Evolutionary conservation across 176 grass and related monocot genomes (phyloP), one percentile per base, ranked within the genome.

Genomic region (Zizania latifolia): DNA sequence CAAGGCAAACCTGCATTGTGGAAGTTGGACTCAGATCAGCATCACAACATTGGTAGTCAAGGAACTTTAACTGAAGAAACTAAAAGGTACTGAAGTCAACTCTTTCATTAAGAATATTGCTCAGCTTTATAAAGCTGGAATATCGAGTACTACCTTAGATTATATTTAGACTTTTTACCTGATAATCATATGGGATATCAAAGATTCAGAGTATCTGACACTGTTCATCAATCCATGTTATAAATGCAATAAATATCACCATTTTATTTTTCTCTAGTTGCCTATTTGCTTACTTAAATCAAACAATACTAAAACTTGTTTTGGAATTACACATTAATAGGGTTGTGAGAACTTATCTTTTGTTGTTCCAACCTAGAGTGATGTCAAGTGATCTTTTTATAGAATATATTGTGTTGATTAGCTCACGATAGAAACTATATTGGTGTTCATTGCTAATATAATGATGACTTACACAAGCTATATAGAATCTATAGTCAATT

Each of bases 11-110:
- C 89, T 31, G 82, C 96, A 29, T 63, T 99, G 46, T 99, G 92
- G 96, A 93, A 95, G 73, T 78, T 99, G 81, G 89, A 90, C 58
- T 99, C 89, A 24, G 96, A 99, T 86, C 92, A 99, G 75, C 89
- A 99, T 76, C 90, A 95, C 70, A 99, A 90, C 65, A 77, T 95
- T 72, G 89, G 96, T 22, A 83, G 92, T 44, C 96, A 81, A 70
- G 83, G 84, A 86, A 72, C 85, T 71, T 84, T 83, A 63, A 67
- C 44, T 80, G 82, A 88, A 58, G 92, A 92, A 40, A 66, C 78
- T 80, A 75, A 46, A 58, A 93, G 90, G 94, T 93, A 76, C 22
- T 38, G 11, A 26, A 72, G 22, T 80, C 58, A 78, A 59, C 29
- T 50, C 35, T 46, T 50, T 16, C 36, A 83, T 41, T 60, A 68